A percentile compares a stretch with the other conserved stretches of the same genome.
Evolutionary conservation across 768 basidiomycete species (phyloP).

Genomic region (Pleurotus tuber-regium): DNA sequence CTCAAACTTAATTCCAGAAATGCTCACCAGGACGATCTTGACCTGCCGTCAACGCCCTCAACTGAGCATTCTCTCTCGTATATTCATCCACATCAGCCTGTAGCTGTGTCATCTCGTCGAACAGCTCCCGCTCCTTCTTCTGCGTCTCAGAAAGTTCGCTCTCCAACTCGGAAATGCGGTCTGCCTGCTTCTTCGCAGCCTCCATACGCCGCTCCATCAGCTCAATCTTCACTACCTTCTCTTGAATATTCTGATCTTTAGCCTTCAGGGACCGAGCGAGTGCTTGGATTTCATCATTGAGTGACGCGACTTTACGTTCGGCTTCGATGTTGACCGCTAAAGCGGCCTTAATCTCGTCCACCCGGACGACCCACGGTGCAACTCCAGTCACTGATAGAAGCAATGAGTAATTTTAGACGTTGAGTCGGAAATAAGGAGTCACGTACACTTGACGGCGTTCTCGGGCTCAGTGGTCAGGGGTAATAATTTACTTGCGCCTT

Average conservation of each 20-base stretch:
- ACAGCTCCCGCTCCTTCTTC: constrained; percentile 87
- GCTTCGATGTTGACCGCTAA: constrained; percentile 89
- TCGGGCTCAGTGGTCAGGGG: constrained; percentile 73
- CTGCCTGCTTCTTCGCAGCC: constrained; percentile 86
- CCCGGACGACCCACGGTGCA: constrained; percentile 82
- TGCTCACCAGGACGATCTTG: constrained; percentile 70
- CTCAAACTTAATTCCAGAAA: background rate
- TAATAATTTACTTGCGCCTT: constrained; percentile 68
- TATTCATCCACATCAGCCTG: constrained; percentile 84
- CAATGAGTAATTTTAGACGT: too few species aligned
- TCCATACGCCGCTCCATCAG: constrained; percentile 94
- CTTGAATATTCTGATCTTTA: constrained; percentile 91
- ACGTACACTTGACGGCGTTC: constrained; percentile 75
- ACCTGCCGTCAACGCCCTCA: constrained; percentile 66
- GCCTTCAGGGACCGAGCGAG: constrained; percentile 79
- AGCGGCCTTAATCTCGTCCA: constrained; percentile 79
- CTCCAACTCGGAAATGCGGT: constrained; percentile 80
- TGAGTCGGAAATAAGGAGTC: background rate
- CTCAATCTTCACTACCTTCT: constrained; percentile 88
- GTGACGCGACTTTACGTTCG: constrained; percentile 79
- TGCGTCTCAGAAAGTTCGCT: constrained; percentile 72
- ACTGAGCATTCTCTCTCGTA: constrained; percentile 84
- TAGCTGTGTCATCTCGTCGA: constrained; percentile 91
- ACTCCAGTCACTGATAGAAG: constrained; percentile 59
- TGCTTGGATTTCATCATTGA: constrained; percentile 89